Conservation (phyloP, 495 filamentous ascomycete genomes). For the Staphylotrichum tortipilum region DNA sequence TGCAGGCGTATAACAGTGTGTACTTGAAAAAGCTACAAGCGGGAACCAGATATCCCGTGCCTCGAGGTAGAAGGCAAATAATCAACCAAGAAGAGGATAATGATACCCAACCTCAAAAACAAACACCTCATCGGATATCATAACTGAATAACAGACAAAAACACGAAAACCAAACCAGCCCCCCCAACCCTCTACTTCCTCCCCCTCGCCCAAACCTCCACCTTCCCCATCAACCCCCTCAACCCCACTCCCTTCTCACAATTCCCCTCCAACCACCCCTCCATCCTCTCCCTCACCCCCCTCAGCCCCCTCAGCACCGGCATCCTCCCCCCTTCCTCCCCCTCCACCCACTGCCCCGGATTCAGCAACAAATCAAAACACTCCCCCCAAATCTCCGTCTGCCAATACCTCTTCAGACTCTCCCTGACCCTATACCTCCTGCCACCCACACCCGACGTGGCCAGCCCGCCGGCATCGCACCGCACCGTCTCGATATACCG, state of each 20-base stretch:
- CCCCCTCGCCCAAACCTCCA: conserved; percentile 46
- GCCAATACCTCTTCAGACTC: conserved; percentile 86
- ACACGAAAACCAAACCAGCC: background rate
- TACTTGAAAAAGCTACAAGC: background rate
- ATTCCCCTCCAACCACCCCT: conserved; percentile 70
- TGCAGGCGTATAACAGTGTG: too few relatives aligned
- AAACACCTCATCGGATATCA: conserved; percentile 11
- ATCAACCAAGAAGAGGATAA: background rate
- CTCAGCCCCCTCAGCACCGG: conserved; percentile 62
- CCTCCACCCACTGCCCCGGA: conserved; percentile 52
- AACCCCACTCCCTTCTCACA: conserved; percentile 74
- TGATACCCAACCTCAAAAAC: conserved; percentile 1
- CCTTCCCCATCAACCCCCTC: conserved; percentile 59
- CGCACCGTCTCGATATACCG: conserved; percentile 81
- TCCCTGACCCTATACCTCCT: conserved; percentile 62
- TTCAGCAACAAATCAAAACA: conserved; percentile 85
- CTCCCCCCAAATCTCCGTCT: conserved; percentile 77
- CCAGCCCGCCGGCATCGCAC: conserved; percentile 40
- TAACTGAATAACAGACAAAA: background rate
- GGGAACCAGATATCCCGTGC: background rate
- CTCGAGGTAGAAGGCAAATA: background rate
- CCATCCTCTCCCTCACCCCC: conserved; percentile 66
- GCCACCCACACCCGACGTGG: conserved; percentile 32
- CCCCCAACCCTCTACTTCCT: conserved; percentile 14
- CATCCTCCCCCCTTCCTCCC: conserved; percentile 51